A percentile compares a stretch with the other conserved stretches of the same genome.
Evolutionary conservation across 805 yeast species (phyloP).

Genomic region (Nakazawaea molendinolei): DNA sequence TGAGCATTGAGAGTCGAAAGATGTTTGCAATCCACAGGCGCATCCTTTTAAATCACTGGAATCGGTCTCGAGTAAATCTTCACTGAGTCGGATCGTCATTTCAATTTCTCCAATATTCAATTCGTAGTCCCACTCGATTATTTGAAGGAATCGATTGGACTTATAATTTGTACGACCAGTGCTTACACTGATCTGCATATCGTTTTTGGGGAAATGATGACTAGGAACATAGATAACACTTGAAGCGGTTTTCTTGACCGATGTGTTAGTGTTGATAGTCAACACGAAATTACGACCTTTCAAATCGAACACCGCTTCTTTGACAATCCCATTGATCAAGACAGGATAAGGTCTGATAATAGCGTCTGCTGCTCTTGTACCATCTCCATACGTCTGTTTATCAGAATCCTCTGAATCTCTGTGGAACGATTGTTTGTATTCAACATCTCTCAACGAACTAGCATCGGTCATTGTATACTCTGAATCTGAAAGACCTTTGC

Average conservation of each 20-base stretch:
- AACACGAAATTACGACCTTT: conserved; percentile 38
- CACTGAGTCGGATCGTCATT: conserved; percentile 15
- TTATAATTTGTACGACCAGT: conserved; percentile 44
- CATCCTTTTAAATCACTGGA: conserved; percentile 22
- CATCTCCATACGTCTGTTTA: conserved; percentile 31
- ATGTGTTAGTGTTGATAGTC: conserved; percentile 31
- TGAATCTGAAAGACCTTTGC: conserved; percentile 2
- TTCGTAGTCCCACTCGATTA: conserved; percentile 68
- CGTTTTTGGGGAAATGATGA: conserved; percentile 57
- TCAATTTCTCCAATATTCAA: conserved; percentile 18
- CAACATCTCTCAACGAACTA: conserved; percentile 18
- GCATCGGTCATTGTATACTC: conserved; percentile 10
- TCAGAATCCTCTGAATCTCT: background rate
- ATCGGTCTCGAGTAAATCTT: conserved; percentile 10
- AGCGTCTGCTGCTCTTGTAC: conserved; percentile 71
- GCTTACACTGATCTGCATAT: conserved; percentile 41
- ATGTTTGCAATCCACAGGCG: conserved; percentile 25
- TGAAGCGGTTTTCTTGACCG: conserved; percentile 26
- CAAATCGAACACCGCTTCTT: conserved; percentile 53
- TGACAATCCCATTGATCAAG: conserved; percentile 53
- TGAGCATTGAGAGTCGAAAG: conserved; percentile 8
- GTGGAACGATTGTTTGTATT: background rate
- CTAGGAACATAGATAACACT: conserved; percentile 65
- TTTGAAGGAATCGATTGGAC: conserved; percentile 43
- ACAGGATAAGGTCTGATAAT: conserved; percentile 73